A percentile compares a stretch with the other conserved stretches of the same genome.
Evolutionary conservation across 371 early-diverging fungal genomes (phyloP).

Genomic region (Haplosporangium sp.): DNA sequence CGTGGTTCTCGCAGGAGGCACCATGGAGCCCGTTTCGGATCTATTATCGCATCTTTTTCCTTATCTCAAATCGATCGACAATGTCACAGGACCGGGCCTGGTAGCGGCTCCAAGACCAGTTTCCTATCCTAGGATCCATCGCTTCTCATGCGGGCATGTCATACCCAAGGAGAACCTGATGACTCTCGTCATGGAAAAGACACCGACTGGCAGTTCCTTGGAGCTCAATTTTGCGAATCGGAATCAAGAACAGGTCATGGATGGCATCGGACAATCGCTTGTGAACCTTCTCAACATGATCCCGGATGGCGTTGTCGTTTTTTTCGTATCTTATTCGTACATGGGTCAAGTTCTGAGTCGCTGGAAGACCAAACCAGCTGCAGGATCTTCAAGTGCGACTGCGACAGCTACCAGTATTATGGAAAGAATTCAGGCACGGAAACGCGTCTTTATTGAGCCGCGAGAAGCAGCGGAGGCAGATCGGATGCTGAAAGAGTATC

Average conservation of each 20-base stretch:
- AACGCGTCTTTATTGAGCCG: slow-evolving; percentile 77
- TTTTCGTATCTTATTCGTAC: slow-evolving; percentile 92
- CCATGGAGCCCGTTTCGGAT: slow-evolving; percentile 89
- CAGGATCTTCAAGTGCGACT: slow-evolving; percentile 3
- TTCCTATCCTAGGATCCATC: slow-evolving; percentile 67
- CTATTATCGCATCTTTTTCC: slow-evolving; percentile 50
- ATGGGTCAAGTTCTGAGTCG: slow-evolving; percentile 73
- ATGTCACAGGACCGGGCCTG: slow-evolving; percentile 5
- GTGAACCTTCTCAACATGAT: slow-evolving; percentile 82
- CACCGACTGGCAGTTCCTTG: slow-evolving; percentile 73
- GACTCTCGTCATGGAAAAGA: slow-evolving; percentile 69
- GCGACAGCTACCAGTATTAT: slow-evolving; percentile 13
- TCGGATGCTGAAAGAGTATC: slow-evolving; percentile 67
- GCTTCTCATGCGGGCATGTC: slow-evolving; percentile 86
- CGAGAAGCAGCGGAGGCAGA: slow-evolving; percentile 70
- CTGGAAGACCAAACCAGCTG: slow-evolving; percentile 62
- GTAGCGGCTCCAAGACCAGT: background rate
- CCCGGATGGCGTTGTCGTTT: slow-evolving; percentile 95
- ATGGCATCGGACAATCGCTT: slow-evolving; percentile 78
- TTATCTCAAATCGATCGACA: slow-evolving; percentile 30
- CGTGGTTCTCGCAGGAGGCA: slow-evolving; percentile 95
- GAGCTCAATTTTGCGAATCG: slow-evolving; percentile 81
- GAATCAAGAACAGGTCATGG: slow-evolving; percentile 68
- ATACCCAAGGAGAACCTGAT: slow-evolving; percentile 76
- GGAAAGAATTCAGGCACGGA: slow-evolving; percentile 22